Percentiles rank a stretch among this genome's conserved stretches.
Evolutionary conservation across 768 basidiomycete genomes (phyloP).

Genomic region (Suillus occidentalis): DNA sequence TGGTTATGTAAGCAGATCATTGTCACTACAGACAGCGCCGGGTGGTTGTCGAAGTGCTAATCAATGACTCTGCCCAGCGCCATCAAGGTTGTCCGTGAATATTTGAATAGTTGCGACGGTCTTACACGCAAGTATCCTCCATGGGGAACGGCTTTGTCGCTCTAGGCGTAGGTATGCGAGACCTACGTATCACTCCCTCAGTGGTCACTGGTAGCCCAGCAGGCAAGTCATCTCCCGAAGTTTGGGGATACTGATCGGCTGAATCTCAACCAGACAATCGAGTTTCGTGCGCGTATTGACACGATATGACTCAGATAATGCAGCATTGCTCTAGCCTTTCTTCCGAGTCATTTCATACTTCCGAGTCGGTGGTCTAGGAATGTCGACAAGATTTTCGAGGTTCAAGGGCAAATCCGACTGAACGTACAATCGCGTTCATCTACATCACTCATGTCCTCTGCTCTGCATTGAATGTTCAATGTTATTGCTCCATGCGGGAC

Average conservation of each 20-base stretch:
- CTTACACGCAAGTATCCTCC: not conserved
- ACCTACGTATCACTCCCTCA: not conserved
- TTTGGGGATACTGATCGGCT: not conserved
- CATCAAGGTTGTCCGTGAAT: not conserved
- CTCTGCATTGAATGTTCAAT: not conserved
- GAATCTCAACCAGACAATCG: not conserved
- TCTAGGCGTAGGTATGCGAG: not conserved
- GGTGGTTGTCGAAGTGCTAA: not conserved
- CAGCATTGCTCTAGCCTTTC: not conserved
- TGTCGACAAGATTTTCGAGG: not conserved
- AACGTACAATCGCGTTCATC: not conserved
- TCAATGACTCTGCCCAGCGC: not conserved
- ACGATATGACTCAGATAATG: not conserved
- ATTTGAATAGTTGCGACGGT: not conserved
- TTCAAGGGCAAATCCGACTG: not conserved
- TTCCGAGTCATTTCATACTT: not conserved
- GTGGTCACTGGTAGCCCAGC: no score
- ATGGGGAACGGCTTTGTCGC: not conserved
- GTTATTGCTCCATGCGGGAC: not conserved
- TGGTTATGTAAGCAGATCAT: conserved; percentile 1
- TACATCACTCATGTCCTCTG: no score
- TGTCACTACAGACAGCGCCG: not conserved
- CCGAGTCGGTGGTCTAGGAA: not conserved
- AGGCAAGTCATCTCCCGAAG: not conserved
- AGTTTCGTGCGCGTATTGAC: not conserved